These are phyloP conservation scores for Stylosanthes scabra DNA, from an alignment of 331 rosid species.

Conservation along the genomic window DNA sequence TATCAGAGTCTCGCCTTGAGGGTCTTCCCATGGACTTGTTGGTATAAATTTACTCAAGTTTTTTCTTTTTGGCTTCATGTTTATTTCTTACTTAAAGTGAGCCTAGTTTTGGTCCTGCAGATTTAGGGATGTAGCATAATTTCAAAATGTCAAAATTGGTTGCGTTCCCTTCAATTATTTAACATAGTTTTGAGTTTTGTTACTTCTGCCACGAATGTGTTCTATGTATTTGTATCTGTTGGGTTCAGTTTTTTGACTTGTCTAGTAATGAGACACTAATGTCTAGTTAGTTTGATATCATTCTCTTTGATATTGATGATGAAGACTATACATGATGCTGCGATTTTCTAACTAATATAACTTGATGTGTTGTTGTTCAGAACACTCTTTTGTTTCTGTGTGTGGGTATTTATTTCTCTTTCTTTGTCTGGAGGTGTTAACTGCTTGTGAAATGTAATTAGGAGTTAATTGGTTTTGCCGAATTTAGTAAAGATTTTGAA, in stretches of 20 bases:
- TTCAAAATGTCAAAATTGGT: not conserved
- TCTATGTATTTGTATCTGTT: slow-evolving; percentile 20
- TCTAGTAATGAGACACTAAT: not conserved
- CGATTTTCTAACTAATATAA: slow-evolving; percentile 9
- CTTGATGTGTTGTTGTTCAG: not conserved
- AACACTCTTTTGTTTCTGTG: not conserved
- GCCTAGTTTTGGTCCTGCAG: slow-evolving; percentile 6
- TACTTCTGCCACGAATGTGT: not conserved
- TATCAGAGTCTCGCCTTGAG: slow-evolving; percentile 78
- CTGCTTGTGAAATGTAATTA: not conserved
- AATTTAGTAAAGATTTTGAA: slow-evolving; percentile 18
- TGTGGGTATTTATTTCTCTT: not conserved
- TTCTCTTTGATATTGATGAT: slow-evolving; percentile 5
- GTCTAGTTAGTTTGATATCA: not conserved
- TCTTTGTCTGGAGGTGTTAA: not conserved
- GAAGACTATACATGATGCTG: not conserved
- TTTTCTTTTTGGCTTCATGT: not conserved
- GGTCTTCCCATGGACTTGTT: slow-evolving; percentile 85
- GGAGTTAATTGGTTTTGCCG: not conserved
- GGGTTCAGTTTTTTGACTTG: slow-evolving; percentile 21
- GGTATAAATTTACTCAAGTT: slow-evolving; percentile 48
- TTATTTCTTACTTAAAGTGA: no score
- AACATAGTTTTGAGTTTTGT: not conserved
- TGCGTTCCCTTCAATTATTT: not conserved
- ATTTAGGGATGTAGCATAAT: not conserved